phyloP scores from a whole-genome alignment of 164 flowering plant genomes.

The Amborella trichopoda region DNA sequence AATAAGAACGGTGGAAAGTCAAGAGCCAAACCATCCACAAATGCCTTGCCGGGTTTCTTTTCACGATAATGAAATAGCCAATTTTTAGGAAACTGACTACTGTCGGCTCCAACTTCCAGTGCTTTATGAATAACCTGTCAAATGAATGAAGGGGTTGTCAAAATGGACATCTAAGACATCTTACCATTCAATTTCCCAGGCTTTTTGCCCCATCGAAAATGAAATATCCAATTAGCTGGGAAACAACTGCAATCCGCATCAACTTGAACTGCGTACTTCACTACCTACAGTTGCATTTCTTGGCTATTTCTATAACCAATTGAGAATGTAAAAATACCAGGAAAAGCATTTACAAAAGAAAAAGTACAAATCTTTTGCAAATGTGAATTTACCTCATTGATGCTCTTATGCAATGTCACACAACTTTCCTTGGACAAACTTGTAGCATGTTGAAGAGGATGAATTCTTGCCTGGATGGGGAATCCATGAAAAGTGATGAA shows the following conservation, averaged over 20 bases:
- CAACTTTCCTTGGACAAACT: conserved; percentile 59
- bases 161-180: conserved; percentile 20
- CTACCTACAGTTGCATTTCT: conserved; percentile 55
- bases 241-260: conserved; percentile 72
- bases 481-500: no score
- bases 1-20: no score
- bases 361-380: conserved; percentile 3
- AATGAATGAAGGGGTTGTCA: conserved; percentile 25
- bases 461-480: conserved; percentile 66
- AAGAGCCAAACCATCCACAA: conserved; percentile 88
- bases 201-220: conserved; percentile 93
- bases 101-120: conserved; percentile 91
- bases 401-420: conserved; percentile 47
- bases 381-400: conserved; percentile 51
- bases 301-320: neutral
- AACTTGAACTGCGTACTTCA: conserved; percentile 73
- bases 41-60: conserved; percentile 92
- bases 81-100: conserved; percentile 75
- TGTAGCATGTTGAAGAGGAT: conserved; percentile 63
- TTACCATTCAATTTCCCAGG: conserved; percentile 88
- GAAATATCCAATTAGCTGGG: conserved; percentile 93
- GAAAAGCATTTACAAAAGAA: conserved; percentile 1
- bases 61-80: conserved; percentile 93
- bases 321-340: conserved; percentile 5
- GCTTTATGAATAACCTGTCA: conserved; percentile 90